Conservation (phyloP, 306 rosid genomes). For the Inga laurina region DNA sequence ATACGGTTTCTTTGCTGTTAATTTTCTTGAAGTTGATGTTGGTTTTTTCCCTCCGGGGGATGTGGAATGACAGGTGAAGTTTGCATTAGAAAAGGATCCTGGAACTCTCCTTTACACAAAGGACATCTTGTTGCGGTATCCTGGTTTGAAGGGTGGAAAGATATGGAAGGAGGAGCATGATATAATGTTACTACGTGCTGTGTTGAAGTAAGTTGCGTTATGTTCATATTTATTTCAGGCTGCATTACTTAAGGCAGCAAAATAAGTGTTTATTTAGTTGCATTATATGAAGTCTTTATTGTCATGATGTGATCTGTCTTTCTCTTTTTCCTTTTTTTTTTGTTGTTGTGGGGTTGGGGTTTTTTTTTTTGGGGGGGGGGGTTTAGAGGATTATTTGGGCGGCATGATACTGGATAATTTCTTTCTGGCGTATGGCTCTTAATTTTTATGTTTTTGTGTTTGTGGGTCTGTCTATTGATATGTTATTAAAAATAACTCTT, state of each 20-base stretch:
- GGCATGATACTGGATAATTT: neutral
- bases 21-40: constrained; percentile 23
- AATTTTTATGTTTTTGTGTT: neutral
- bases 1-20: constrained; percentile 18
- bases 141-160: constrained; percentile 80
- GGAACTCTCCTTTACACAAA: constrained; percentile 67
- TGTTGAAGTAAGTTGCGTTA: constrained; percentile 64
- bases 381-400: neutral
- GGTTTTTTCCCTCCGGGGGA: constrained; percentile 18
- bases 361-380: too few species aligned
- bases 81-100: constrained; percentile 52
- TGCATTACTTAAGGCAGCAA: neutral
- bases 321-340: too few species aligned
- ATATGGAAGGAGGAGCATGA: constrained; percentile 96
- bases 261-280: neutral
- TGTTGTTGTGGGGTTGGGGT: too few species aligned
- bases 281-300: neutral
- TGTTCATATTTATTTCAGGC: neutral
- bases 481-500: constrained; percentile 26
- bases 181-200: constrained; percentile 65
- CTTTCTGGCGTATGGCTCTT: neutral
- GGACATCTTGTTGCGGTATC: constrained; percentile 71
- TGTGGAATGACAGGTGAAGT: constrained; percentile 63
- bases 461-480: constrained; percentile 16
- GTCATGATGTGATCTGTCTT: neutral